Evolutionary conservation across 164 flowering plant species (phyloP).

Genomic region (Sedum album): DNA sequence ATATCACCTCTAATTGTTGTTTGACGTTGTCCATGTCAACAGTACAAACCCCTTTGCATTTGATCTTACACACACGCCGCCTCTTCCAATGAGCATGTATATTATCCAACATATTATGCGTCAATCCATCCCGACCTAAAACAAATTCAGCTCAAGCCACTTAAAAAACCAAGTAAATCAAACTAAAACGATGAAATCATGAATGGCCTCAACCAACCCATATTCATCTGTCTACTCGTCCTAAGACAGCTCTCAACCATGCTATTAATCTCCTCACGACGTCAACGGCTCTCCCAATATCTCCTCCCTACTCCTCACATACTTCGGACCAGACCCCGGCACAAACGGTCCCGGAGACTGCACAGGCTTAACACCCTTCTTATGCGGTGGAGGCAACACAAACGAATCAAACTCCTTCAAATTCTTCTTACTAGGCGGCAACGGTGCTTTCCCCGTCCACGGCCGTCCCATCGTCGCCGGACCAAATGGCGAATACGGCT

Average conservation of each 20-base stretch:
- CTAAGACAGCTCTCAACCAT: constrained; percentile 32
- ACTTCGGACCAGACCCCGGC: constrained; percentile 67
- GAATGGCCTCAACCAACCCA: constrained; percentile 39
- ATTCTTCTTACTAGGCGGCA: constrained; percentile 56
- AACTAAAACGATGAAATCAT: not conserved
- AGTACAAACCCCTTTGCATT: constrained; percentile 93
- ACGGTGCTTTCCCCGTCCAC: constrained; percentile 58
- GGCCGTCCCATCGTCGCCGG: constrained; percentile 52
- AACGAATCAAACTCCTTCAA: constrained; percentile 65
- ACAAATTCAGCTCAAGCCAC: not conserved
- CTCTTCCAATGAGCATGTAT: constrained; percentile 92
- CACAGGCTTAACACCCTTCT: constrained; percentile 88
- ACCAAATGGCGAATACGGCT: constrained; percentile 50
- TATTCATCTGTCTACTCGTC: constrained; percentile 48
- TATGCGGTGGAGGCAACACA: constrained; percentile 51
- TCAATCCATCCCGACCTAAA: constrained; percentile 90
- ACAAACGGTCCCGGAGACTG: constrained; percentile 84
- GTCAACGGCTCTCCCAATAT: constrained; percentile 80
- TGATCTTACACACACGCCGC: constrained; percentile 81
- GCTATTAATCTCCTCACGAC: constrained; percentile 43
- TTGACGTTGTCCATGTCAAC: constrained; percentile 90
- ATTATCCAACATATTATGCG: constrained; percentile 95
- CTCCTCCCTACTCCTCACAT: constrained; percentile 57
- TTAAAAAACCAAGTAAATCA: not conserved
- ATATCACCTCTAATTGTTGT: constrained; percentile 76